A percentile compares a stretch with the other conserved stretches of the same genome.
Conservation (phyloP, 306 rosid genomes). For the Parietaria judaica region DNA sequence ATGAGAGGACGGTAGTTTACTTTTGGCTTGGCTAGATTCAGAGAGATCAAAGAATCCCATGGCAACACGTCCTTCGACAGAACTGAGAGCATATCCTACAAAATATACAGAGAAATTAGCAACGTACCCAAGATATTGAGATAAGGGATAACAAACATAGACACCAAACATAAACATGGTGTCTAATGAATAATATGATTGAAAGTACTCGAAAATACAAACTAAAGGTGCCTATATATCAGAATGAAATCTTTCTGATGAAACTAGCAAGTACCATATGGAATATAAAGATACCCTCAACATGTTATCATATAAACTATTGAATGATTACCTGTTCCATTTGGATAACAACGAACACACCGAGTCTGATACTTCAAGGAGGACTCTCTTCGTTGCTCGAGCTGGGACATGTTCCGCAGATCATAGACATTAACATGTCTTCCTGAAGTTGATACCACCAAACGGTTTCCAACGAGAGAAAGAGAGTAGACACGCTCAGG, state of each 20-base stretch:
- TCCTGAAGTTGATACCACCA: conserved; percentile 95
- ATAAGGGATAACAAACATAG: no score
- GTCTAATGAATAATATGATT: no score
- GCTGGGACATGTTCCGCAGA: conserved; percentile 94
- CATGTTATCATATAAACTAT: not conserved
- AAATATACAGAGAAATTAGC: conserved; percentile 6
- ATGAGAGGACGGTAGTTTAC: conserved; percentile 23
- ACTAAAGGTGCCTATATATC: no score
- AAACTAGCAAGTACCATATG: not conserved
- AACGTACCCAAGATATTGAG: not conserved
- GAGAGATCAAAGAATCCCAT: conserved; percentile 98
- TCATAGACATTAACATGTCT: conserved; percentile 94
- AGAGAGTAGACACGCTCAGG: conserved; percentile 98
- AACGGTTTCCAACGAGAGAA: conserved; percentile 83
- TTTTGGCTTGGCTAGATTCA: conserved; percentile 90
- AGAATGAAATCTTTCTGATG: not conserved
- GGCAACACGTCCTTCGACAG: conserved; percentile 96
- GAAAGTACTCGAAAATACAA: no score
- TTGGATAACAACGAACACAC: conserved; percentile 92
- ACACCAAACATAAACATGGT: no score
- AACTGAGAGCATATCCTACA: conserved; percentile 98
- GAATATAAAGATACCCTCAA: not conserved
- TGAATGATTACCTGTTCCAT: conserved; percentile 65
- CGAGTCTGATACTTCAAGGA: conserved; percentile 93
- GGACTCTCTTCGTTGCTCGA: conserved; percentile 95